These are phyloP conservation scores for Boletales sp. DNA, from an alignment of 768 basidiomycete species.

Conservation along the genomic window DNA sequence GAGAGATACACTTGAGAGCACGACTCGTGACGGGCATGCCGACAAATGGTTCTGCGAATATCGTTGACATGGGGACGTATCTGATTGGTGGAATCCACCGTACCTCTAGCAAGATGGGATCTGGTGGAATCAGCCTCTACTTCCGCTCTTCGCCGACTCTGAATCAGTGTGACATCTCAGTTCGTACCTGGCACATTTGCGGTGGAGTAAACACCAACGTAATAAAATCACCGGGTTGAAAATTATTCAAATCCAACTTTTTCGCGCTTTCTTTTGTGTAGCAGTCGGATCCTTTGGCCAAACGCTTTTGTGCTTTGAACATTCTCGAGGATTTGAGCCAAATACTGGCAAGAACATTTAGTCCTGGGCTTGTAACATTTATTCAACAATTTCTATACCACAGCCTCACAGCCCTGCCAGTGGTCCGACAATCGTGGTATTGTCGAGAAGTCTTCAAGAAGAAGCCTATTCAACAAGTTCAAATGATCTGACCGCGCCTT, in stretches of 20 bases:
- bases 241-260: not conserved
- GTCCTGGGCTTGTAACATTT: no score
- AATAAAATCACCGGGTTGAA: not conserved
- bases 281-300: no score
- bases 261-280: not conserved
- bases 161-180: not conserved
- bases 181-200: not conserved
- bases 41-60: no score
- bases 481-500: no score
- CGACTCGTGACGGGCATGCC: not conserved
- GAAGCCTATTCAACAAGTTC: not conserved
- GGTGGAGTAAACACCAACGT: not conserved
- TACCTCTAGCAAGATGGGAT: constrained; percentile 2
- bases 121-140: not conserved
- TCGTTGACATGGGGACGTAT: not conserved
- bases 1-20: not conserved
- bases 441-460: not conserved
- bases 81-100: not conserved
- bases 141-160: not conserved
- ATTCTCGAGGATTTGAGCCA: no score
- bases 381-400: no score
- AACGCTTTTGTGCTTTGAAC: no score
- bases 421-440: constrained; percentile 2
- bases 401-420: not conserved
- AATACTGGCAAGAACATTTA: no score